Evolutionary conservation across 805 yeast genomes (phyloP), one percentile per base, ranked within the genome.

Genomic region (Barnettozyma pratensis): DNA sequence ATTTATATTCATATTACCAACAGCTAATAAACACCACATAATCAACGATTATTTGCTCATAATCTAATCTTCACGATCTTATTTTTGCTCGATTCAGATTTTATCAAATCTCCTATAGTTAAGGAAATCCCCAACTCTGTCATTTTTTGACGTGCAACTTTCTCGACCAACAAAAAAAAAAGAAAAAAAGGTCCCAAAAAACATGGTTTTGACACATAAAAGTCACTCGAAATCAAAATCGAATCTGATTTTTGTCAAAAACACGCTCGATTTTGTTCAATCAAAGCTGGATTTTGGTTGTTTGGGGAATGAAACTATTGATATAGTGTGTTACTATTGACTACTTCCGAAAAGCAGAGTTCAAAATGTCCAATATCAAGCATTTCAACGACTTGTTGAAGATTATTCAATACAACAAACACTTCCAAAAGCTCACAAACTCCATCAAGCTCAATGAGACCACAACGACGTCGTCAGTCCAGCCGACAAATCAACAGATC

Each of bases 401-500:
- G 41, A 32, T 25, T 19, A 38, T 41, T 9, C 48, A 41, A 27
- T 34, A 30, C 31, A 37, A 30, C 42, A 46, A 36, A 29, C 44
- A 46, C 26, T 30, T 46, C n/a, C 45, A 46, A 29, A 28, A 37
- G 37, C 25, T 46, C 11, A 35, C 38, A 12, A 41, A 14, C 27
- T 29, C 38, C 30, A 19, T 47, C 6, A 38, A 37, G 30, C 3
- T 25, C 7, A 28, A 12, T 28, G 32, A 26, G 4, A 12, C 43
- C 5, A 26, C 40, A n/a, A 32, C 31, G 25, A 41, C 26, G 30
- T 25, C 38, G 25, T 6, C 27, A 29, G 44, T 28, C 10, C 14
- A 7, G 9, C 46, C 29, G 31, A 4, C 28, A 19, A 27, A 37
- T 31, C 30, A 31, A n/a, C 38, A 44, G 31, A 30, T 31, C 26